Base-by-base conservation (phyloP, 2,329 filamentous ascomycete species). In the Diaporthe eres region DNA sequence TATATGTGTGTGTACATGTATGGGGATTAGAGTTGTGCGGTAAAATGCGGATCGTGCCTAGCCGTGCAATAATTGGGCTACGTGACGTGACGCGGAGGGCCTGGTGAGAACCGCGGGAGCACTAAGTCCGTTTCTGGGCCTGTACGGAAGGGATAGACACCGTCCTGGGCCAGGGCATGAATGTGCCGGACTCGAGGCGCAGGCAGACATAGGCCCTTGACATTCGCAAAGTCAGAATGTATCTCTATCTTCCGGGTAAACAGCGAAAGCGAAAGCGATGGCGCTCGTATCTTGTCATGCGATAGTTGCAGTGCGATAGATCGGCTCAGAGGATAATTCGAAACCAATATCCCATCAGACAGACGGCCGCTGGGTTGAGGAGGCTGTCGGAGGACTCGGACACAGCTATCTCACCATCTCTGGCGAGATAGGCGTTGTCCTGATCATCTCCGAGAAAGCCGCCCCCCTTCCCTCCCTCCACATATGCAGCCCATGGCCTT, bases 21-120 rank as follows among this genome's bases (percentile, higher is more conserved):
- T 31, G 25, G 28, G 49, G 47, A 28, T 70, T 55, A 55, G n/a
- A 70, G 65, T 70, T 70, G 28, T 55, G 47, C 42, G 34, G 47
- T 55, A 42, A 70, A 47, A 65, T 70, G 47, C 65, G 49, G 65
- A 70, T 22, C 49, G 6, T 70, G 15, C 65, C n/a, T 9, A 22
- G 31, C 34, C 37, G 65, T 70, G 28, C 58, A 28, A 42, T 42
- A 28, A 19, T 17, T n/a, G 1, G 49, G 22, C 34, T 70, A 37
- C 17, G 37, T 70, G 65, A 55, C 65, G 65, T 55, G 65, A 70
- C 49, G 49, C 31, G 22, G 12, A 37, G 15, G 44, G 13, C 31
- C 34, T 39, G 65, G 37, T 25, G 47, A 28, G 65, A 39, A 22
- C 22, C 37, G 19, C 3, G 13, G 19, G 8, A 39, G 15, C 4